Evolutionary conservation across 2,329 filamentous ascomycete species (phyloP).

Genomic region (Aureobasidium namibiae): DNA sequence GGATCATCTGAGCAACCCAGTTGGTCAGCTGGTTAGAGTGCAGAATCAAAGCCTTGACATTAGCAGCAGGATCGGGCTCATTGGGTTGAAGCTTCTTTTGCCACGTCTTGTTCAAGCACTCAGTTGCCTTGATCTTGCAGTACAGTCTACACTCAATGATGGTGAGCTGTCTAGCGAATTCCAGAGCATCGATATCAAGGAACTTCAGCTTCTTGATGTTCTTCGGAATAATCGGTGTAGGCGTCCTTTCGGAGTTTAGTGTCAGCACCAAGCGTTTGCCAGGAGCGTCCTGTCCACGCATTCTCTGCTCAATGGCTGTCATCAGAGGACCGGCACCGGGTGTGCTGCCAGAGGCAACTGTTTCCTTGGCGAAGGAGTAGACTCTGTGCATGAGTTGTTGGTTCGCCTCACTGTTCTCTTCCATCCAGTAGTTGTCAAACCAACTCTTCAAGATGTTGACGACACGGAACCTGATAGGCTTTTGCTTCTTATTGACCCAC

Average conservation of each 20-base stretch:
- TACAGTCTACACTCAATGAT: constrained; percentile 95
- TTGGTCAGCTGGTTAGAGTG: constrained; percentile 99
- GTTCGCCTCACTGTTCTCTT: constrained; percentile 75
- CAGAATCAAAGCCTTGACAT: constrained; percentile 91
- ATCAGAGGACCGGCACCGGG: constrained; percentile 79
- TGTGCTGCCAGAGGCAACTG: constrained; percentile 86
- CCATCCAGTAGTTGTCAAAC: constrained; percentile 99
- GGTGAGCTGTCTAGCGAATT: constrained; percentile 95
- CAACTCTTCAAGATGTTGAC: constrained; percentile 97
- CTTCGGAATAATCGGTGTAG: constrained; percentile 86
- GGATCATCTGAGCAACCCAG: constrained; percentile 98
- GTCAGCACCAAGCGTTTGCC: constrained; percentile 83
- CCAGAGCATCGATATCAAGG: constrained; percentile 87
- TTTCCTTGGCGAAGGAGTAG: constrained; percentile 83
- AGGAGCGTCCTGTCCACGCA: constrained; percentile 79
- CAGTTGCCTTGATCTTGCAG: constrained; percentile 88
- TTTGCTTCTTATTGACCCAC: constrained; percentile 93
- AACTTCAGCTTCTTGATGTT: constrained; percentile 99
- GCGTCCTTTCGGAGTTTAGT: constrained; percentile 64
- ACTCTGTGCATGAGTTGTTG: constrained; percentile 81
- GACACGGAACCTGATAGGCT: constrained; percentile 87
- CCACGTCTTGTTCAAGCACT: constrained; percentile 98
- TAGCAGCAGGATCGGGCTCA: constrained; percentile 77
- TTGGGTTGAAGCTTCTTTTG: constrained; percentile 84
- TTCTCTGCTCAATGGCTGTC: constrained; percentile 77